A percentile compares a stretch with the other conserved stretches of the same genome.
Conservation (phyloP, 2,329 filamentous ascomycete genomes). For the Paecilomyces niveus region DNA sequence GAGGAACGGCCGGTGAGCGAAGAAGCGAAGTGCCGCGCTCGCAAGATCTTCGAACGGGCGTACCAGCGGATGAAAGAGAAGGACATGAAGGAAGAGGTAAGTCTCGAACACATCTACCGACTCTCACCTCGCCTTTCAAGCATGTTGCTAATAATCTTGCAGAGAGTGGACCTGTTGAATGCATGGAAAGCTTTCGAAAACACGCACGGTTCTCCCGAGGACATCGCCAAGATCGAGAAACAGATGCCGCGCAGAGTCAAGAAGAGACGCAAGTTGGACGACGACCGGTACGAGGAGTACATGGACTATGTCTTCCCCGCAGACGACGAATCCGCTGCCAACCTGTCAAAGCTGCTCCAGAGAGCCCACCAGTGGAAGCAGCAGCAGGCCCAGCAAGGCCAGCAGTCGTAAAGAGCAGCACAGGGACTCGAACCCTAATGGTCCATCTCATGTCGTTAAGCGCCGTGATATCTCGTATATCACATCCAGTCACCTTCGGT, state of each 20-base stretch:
- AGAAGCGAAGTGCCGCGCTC: constrained; percentile 72
- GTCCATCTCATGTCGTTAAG: background rate
- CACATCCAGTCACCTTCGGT: background rate
- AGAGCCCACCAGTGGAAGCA: constrained; percentile 87
- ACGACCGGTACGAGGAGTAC: constrained; percentile 93
- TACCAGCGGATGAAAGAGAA: constrained; percentile 82
- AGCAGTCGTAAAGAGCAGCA: background rate
- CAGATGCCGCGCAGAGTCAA: constrained; percentile 93
- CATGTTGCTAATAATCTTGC: constrained; percentile 25
- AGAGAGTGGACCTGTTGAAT: constrained; percentile 80
- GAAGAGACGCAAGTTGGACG: constrained; percentile 84
- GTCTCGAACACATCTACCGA: constrained; percentile 9
- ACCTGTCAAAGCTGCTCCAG: constrained; percentile 74
- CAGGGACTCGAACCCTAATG: background rate
- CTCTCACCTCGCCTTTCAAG: background rate
- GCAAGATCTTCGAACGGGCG: constrained; percentile 76
- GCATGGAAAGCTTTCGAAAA: constrained; percentile 91
- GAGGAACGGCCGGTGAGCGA: constrained; percentile 63
- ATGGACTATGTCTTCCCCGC: constrained; percentile 96
- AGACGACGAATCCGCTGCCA: constrained; percentile 80
- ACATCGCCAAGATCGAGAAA: constrained; percentile 75
- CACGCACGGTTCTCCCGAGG: constrained; percentile 67
- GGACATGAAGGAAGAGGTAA: constrained; percentile 78
- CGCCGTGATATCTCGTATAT: background rate
- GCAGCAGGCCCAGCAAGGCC: constrained; percentile 30